A percentile compares a stretch with the other conserved stretches of the same genome.
These are phyloP conservation scores for Sedum album DNA, from an alignment of 164 flowering plant genomes.

Conservation along the genomic window DNA sequence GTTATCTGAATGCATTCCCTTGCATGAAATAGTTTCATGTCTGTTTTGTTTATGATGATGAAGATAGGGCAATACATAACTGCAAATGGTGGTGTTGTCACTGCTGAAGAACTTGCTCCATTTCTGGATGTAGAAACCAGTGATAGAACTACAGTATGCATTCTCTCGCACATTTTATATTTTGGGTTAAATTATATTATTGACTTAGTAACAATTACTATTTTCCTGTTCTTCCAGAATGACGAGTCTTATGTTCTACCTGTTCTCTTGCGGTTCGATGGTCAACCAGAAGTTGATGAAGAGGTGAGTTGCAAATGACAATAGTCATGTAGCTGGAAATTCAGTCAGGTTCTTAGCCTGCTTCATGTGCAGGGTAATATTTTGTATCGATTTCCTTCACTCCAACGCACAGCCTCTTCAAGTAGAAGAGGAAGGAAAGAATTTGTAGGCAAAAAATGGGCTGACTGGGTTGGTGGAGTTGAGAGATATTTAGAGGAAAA, in stretches of 20 bases:
- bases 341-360: not conserved
- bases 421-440: slow-evolving; percentile 59
- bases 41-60: slow-evolving; percentile 44
- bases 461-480: slow-evolving; percentile 64
- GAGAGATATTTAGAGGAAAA: slow-evolving; percentile 68
- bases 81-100: slow-evolving; percentile 84
- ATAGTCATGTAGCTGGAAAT: not conserved
- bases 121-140: slow-evolving; percentile 67
- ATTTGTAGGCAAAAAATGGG: slow-evolving; percentile 76
- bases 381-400: slow-evolving; percentile 79
- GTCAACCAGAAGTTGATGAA: slow-evolving; percentile 92
- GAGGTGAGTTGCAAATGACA: slow-evolving; percentile 40
- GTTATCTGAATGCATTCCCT: not conserved
- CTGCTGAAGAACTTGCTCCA: slow-evolving; percentile 98
- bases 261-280: slow-evolving; percentile 85
- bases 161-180: no score
- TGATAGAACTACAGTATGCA: slow-evolving; percentile 34
- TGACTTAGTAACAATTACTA: not conserved
- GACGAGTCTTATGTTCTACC: slow-evolving; percentile 93
- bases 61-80: slow-evolving; percentile 91
- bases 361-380: slow-evolving; percentile 65
- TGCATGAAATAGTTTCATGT: not conserved
- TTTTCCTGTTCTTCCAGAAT: slow-evolving; percentile 28
- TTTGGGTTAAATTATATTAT: not conserved
- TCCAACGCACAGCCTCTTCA: slow-evolving; percentile 81